phyloP scores from a whole-genome alignment of 2,329 filamentous ascomycete species.

The Penicillium brasilianum region DNA sequence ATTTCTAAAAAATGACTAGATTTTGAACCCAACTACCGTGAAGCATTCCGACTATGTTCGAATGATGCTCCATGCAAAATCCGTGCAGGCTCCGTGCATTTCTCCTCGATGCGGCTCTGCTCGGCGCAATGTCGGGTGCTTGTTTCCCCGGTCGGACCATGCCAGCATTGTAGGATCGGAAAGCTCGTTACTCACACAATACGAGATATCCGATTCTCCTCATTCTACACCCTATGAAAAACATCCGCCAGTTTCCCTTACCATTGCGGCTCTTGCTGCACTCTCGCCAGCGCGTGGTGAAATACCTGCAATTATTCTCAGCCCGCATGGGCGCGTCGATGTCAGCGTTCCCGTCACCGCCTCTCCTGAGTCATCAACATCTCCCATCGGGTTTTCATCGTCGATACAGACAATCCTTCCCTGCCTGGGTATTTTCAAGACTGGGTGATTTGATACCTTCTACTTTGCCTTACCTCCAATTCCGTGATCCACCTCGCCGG shows the following conservation, averaged over 20 bases:
- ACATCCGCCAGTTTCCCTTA: not conserved
- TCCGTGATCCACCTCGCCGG: not conserved
- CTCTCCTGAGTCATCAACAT: not conserved
- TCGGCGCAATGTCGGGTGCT: too few relatives aligned
- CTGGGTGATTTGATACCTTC: not conserved
- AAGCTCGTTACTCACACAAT: too few relatives aligned
- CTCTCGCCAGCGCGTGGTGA: not conserved
- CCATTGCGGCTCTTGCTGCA: not conserved
- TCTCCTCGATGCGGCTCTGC: too few relatives aligned
- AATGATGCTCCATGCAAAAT: too few relatives aligned
- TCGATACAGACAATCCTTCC: not conserved
- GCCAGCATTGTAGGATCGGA: too few relatives aligned
- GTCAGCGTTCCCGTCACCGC: not conserved
- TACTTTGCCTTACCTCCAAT: not conserved
- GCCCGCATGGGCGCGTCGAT: not conserved
- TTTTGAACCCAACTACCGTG: too few relatives aligned
- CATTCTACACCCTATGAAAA: not conserved
- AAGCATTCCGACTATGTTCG: too few relatives aligned
- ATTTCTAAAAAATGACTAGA: too few relatives aligned
- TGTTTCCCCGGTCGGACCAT: not conserved
- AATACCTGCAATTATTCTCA: not conserved
- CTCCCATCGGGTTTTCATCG: not conserved
- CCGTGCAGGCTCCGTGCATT: too few relatives aligned
- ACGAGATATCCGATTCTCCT: not conserved
- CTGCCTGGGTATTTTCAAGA: not conserved